A percentile compares a stretch with the other conserved stretches of the same genome.
Conservation (phyloP, 257 asterid species). For the Nicotiana obtusifolia region DNA sequence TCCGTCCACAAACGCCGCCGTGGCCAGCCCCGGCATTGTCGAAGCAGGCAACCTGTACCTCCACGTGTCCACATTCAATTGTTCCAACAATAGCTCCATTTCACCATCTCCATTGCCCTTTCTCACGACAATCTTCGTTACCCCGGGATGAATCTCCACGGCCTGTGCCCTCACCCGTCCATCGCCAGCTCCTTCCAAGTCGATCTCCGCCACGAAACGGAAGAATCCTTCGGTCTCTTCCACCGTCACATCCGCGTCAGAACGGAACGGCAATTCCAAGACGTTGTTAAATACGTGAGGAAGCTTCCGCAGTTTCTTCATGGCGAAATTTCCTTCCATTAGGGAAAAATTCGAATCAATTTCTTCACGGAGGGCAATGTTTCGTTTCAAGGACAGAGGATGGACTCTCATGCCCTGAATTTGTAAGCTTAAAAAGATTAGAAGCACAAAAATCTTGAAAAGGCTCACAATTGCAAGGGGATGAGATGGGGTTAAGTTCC, state of each 20-base stretch:
- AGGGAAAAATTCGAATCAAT: not conserved
- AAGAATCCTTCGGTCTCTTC: slow-evolving; percentile 43
- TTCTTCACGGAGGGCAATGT: not conserved
- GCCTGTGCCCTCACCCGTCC: slow-evolving; percentile 40
- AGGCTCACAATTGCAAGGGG: slow-evolving; percentile 1
- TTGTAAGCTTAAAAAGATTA: slow-evolving; percentile 8
- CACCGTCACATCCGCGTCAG: slow-evolving; percentile 51
- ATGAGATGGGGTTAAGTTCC: not conserved
- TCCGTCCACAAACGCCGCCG: slow-evolving; percentile 31
- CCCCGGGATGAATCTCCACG: slow-evolving; percentile 63
- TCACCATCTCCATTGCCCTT: slow-evolving; percentile 5
- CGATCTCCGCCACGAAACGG: slow-evolving; percentile 32
- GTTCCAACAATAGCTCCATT: slow-evolving; percentile 33
- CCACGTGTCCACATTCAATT: slow-evolving; percentile 52
- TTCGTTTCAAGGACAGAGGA: slow-evolving; percentile 15
- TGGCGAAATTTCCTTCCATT: slow-evolving; percentile 22
- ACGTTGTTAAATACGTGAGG: slow-evolving; percentile 68
- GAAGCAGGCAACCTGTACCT: slow-evolving; percentile 46
- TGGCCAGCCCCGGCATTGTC: slow-evolving; percentile 40
- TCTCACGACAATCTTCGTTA: slow-evolving; percentile 53
- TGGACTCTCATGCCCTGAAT: slow-evolving; percentile 21
- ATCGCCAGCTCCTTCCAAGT: not conserved
- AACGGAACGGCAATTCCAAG: slow-evolving; percentile 48
- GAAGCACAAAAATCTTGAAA: slow-evolving; percentile 17
- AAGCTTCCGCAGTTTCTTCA: slow-evolving; percentile 46